These are phyloP conservation scores for Hippophae gyantsensis DNA, from an alignment of 306 rosid genomes.

Conservation along the genomic window DNA sequence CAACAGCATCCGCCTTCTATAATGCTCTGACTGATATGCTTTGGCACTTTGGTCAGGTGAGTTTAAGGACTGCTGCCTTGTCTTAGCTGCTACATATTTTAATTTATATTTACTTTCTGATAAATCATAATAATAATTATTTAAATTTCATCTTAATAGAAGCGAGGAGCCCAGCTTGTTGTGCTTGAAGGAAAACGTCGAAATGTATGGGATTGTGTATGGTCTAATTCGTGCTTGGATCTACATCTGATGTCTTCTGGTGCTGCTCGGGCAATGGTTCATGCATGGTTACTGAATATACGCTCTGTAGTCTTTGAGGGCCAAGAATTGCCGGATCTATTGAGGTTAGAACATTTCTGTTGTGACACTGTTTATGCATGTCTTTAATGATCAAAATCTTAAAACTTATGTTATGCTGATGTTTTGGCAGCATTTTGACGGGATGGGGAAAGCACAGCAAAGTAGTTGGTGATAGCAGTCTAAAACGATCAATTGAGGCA, in stretches of 20 bases:
- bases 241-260: slow-evolving; percentile 91
- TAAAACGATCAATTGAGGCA: slow-evolving; percentile 61
- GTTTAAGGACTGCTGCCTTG: slow-evolving; percentile 8
- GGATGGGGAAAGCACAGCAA: slow-evolving; percentile 99
- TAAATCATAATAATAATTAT: background rate
- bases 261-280: slow-evolving; percentile 93
- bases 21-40: slow-evolving; percentile 96
- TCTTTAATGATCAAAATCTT: slow-evolving; percentile 6
- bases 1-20: slow-evolving; percentile 86
- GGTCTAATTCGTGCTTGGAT: slow-evolving; percentile 72
- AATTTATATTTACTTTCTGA: background rate
- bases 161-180: slow-evolving; percentile 78
- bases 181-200: slow-evolving; percentile 74
- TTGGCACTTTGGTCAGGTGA: slow-evolving; percentile 96
- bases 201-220: slow-evolving; percentile 73
- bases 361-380: background rate
- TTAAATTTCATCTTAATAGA: slow-evolving; percentile 26
- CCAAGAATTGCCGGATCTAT: slow-evolving; percentile 48
- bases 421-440: slow-evolving; percentile 62
- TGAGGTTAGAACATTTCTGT: slow-evolving; percentile 36
- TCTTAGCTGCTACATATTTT: slow-evolving; percentile 4
- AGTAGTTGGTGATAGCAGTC: slow-evolving; percentile 62
- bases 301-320: slow-evolving; percentile 54
- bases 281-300: slow-evolving; percentile 67
- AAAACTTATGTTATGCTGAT: background rate